Percentiles rank a stretch among this genome's conserved stretches.
These are phyloP conservation scores for Termitomyces heimii DNA, from an alignment of 768 basidiomycete species.

Conservation along the genomic window DNA sequence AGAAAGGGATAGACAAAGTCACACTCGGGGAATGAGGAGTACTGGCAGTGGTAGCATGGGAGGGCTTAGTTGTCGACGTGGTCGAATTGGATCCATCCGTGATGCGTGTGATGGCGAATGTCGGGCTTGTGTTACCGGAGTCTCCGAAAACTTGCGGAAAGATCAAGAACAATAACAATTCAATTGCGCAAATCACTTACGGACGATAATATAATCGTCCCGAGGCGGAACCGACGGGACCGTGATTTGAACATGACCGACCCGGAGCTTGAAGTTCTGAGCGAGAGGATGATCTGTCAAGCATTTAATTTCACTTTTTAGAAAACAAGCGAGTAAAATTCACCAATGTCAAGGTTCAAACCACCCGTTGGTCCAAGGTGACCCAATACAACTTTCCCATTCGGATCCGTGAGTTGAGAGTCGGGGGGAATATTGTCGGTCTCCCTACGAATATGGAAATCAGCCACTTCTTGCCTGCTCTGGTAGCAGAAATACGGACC, in stretches of 20 bases:
- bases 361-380: slow-evolving; percentile 33
- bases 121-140: slow-evolving; percentile 55
- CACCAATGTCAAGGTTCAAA: slow-evolving; percentile 51
- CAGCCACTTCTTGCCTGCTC: not conserved
- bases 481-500: slow-evolving; percentile 29
- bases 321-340: slow-evolving; percentile 11
- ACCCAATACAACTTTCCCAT: slow-evolving; percentile 48
- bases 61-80: slow-evolving; percentile 2
- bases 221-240: slow-evolving; percentile 44
- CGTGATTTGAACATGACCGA: slow-evolving; percentile 41
- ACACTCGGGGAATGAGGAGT: slow-evolving; percentile 12
- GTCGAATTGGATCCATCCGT: slow-evolving; percentile 19
- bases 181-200: slow-evolving; percentile 36
- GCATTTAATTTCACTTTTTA: not conserved
- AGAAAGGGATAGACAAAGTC: slow-evolving; percentile 17
- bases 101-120: slow-evolving; percentile 57
- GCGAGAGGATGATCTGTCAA: slow-evolving; percentile 53
- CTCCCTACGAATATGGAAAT: slow-evolving; percentile 32
- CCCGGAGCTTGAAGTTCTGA: slow-evolving; percentile 41
- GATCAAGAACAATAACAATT: slow-evolving; percentile 1
- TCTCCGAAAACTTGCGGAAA: slow-evolving; percentile 52
- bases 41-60: not conserved
- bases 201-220: slow-evolving; percentile 52
- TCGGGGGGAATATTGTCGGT: slow-evolving; percentile 39
- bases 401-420: slow-evolving; percentile 39